Evolutionary conservation across 371 early-diverging fungal species (phyloP).

Genomic region (Saksenaea vasiformis): DNA sequence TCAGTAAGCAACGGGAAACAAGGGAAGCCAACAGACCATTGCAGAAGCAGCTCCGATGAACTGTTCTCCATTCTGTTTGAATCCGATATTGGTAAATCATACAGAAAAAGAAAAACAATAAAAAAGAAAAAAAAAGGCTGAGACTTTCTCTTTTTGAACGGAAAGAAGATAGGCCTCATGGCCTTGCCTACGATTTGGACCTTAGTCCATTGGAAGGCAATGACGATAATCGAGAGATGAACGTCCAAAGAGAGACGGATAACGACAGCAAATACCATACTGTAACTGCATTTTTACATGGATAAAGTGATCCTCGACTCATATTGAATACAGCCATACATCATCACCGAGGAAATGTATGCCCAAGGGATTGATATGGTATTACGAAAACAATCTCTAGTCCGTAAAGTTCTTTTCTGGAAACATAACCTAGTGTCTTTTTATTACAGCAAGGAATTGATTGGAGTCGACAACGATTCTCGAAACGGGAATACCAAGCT

Average conservation of each 20-base stretch:
- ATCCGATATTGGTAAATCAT: neutral
- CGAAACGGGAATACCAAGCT: constrained; percentile 26
- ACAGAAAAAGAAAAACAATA: neutral
- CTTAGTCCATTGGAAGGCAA: neutral
- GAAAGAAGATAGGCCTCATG: neutral
- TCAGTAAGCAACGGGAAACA: neutral
- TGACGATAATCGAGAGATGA: neutral
- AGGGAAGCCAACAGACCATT: neutral
- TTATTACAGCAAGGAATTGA: constrained; percentile 41
- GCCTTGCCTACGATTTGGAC: neutral
- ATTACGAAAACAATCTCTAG: neutral
- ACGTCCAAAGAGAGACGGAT: neutral
- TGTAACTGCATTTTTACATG: neutral
- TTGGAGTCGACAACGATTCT: constrained; percentile 26
- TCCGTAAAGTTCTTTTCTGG: neutral
- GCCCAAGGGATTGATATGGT: constrained; percentile 42
- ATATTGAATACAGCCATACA: neutral
- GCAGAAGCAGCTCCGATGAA: neutral
- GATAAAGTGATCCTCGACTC: neutral
- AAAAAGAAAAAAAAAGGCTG: neutral
- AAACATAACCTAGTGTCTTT: neutral
- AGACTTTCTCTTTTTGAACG: neutral
- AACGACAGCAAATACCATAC: neutral
- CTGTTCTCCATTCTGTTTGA: neutral
- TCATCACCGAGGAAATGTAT: constrained; percentile 37